Base-by-base conservation (phyloP, 129 eudicot genomes). In the Apium graveolens region DNA sequence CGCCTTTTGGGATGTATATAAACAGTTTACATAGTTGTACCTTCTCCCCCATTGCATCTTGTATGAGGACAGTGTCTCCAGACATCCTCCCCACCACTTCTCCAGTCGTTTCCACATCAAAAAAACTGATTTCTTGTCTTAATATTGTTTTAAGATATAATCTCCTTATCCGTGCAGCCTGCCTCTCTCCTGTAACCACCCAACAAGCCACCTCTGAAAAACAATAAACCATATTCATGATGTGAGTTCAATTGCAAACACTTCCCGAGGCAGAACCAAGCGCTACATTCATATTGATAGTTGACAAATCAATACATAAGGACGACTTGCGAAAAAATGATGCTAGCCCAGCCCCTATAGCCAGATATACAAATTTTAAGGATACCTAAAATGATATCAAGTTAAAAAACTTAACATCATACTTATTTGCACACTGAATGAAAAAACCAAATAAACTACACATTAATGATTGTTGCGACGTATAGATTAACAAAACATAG, bases 321-420 rank as follows among this genome's bases (percentile, higher is more conserved):
- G 51, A 12, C 32, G 16, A 81, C 97, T 94, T 83, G 91, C 98
- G 97, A 11, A 94, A 82, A 77, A 91, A 90, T 49, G 96, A 86
- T 31, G 96, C 96, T 3, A 79, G 81, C 42, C 96, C 96, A 60
- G 89, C 84, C 48, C 98, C 98, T 31, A 79, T 9, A n/a, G 93
- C 98, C 84, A 94, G 79, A 80, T 94, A 94, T 60, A 91, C 91
- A 78, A 88, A 89, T 73, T 82, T 80, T 46, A 94, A 82, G 7
- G 96, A 63, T 31, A 94, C 93, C 98, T 94, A 71, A 63, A 83
- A 0, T 3, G 21, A 16, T 43, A 27, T 46, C 2, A 42, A 13
- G 51, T 26, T 42, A 21, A 1, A 73, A 26, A n/a, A 73, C 10
- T 72, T 72, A 42, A 34, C 73, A 69, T 37, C 48, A 38, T 70